Evolutionary conservation across 208 protist species (phyloP), one percentile per base, ranked within the genome.

Genomic region (Acanthamoeba sp.): DNA sequence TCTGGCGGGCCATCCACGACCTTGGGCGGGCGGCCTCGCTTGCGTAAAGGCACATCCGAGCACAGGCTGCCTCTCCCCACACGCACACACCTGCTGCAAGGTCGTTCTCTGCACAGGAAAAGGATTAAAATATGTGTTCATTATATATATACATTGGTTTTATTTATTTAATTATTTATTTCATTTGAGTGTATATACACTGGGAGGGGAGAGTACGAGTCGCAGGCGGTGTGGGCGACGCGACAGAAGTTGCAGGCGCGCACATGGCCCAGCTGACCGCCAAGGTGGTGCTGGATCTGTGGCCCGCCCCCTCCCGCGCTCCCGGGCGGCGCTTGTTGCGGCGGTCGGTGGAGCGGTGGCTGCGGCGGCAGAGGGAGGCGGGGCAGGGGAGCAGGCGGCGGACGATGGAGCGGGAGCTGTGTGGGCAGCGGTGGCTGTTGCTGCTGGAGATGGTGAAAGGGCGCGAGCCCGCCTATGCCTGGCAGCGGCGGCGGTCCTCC

Each of bases 181-280:
- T 66, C 27, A 32, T 66, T 24, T 7, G 0, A 0, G n/a, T 7
- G 20, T 1, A 66, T 10, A 66, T 66, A 34, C n/a, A 12, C 4
- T 38, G 34, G 27, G 27, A 38, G 29, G 34, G 34, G 38, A 14
- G 38, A 32, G 40, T 85, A 85, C 76, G 76, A 32, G 38, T 57
- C 76, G 45, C 76, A 85, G 29, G 76, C 76, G 45, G 76, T 85
- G 40, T 85, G 76, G 24, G 76, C 76, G 12, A 36, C 32, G 27
- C 76, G 76, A 20, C 76, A 85, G 29, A 85, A 38, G 76, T 85
- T 85, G 76, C 76, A 85, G 45, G 76, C 76, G 18, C 76, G 76
- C 9, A 78, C 69, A 36, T 78, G 69, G 9, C 69, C 69, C 34
- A 78, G 16, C 36, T 78, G 69, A 20, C 69, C 69, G 29, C 69